Conservation (phyloP, 768 basidiomycete genomes). For the Amanita subjunquillea region DNA sequence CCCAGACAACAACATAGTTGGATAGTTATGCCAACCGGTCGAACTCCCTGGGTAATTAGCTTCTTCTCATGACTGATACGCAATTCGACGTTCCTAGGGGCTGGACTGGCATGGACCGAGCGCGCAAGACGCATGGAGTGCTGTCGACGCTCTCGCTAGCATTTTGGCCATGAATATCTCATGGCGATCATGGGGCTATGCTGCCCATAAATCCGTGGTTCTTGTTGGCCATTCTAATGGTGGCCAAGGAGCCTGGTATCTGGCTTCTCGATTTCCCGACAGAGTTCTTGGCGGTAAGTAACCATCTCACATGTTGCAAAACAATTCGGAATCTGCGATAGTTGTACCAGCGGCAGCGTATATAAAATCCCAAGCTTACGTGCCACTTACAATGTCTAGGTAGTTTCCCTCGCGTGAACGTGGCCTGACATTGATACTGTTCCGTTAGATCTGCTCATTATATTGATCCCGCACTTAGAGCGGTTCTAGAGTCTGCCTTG, state of each 20-base stretch:
- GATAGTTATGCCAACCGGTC: conserved; percentile 75
- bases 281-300: conserved; percentile 48
- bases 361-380: conserved; percentile 81
- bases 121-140: conserved; percentile 54
- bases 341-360: conserved; percentile 76
- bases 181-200: conserved; percentile 33
- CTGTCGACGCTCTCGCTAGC: conserved; percentile 42
- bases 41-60: conserved; percentile 65
- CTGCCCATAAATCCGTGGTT: conserved; percentile 33
- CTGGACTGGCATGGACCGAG: conserved; percentile 92
- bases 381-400: conserved; percentile 62
- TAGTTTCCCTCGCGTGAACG: conserved; percentile 10
- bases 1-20: conserved; percentile 53
- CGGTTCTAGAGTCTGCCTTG: conserved; percentile 64
- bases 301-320: background rate
- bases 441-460: conserved; percentile 59
- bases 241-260: conserved; percentile 82
- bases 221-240: conserved; percentile 92
- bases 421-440: background rate
- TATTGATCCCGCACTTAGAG: conserved; percentile 63
- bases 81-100: conserved; percentile 35
- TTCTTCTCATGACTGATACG: background rate
- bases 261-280: conserved; percentile 71
- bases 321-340: conserved; percentile 13
- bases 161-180: conserved; percentile 28